These are phyloP conservation scores for Aegilops tauschii DNA, from an alignment of 176 grass and related monocot genomes.

Conservation along the genomic window DNA sequence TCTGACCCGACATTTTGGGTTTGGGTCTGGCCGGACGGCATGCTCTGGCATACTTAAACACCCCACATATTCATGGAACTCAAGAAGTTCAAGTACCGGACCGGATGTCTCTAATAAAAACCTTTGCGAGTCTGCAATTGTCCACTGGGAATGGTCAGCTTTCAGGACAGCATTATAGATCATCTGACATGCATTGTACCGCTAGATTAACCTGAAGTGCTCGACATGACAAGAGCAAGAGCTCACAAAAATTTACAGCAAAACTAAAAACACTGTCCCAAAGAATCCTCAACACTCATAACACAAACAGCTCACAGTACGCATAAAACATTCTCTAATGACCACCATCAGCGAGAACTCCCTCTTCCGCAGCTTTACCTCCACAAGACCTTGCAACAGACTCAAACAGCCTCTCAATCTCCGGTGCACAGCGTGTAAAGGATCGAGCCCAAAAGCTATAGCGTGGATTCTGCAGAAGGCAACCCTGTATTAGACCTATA, in stretches of 20 bases:
- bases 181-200: background rate
- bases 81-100: too few relatives aligned
- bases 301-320: background rate
- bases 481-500: background rate
- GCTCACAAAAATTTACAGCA: background rate
- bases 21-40: too few relatives aligned
- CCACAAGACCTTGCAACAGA: slow-evolving; percentile 86
- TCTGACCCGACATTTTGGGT: too few relatives aligned
- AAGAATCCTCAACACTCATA: background rate
- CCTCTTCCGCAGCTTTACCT: slow-evolving; percentile 70
- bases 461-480: slow-evolving; percentile 65
- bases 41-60: too few relatives aligned
- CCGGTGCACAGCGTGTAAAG: slow-evolving; percentile 69
- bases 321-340: slow-evolving; percentile 32
- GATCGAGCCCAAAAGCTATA: slow-evolving; percentile 89
- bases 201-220: background rate
- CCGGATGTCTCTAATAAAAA: too few relatives aligned
- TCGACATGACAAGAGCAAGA: background rate
- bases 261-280: background rate
- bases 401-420: slow-evolving; percentile 91
- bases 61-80: too few relatives aligned
- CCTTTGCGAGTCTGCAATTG: too few relatives aligned
- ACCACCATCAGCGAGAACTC: slow-evolving; percentile 50
- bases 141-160: background rate
- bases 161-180: background rate